Conservation (phyloP, 1,284 basidiomycete species). For the Polyporus tsugae region DNA sequence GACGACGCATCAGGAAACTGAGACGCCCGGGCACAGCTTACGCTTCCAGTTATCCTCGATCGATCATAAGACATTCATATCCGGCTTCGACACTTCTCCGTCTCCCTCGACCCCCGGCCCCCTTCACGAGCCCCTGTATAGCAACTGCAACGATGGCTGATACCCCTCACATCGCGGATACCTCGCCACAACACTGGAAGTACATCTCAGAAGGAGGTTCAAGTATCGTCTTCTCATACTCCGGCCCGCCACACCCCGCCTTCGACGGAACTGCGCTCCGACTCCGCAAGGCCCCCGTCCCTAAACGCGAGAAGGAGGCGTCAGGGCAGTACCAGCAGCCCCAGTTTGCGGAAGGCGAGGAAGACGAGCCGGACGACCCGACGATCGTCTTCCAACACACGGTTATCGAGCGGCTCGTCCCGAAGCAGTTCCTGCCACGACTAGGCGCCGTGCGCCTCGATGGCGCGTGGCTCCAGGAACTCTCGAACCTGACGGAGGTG, state of each 20-base stretch:
- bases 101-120: not conserved
- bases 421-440: constrained; percentile 62
- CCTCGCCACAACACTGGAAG: constrained; percentile 70
- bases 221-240: constrained; percentile 86
- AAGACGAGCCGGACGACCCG: constrained; percentile 62
- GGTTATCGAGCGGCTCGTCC: constrained; percentile 69
- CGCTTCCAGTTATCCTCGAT: constrained; percentile 15
- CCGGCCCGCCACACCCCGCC: constrained; percentile 53
- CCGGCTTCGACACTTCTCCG: not conserved
- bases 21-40: constrained; percentile 20
- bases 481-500: constrained; percentile 56
- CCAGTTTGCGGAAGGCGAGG: constrained; percentile 14
- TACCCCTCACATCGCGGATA: constrained; percentile 43
- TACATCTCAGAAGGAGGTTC: constrained; percentile 93
- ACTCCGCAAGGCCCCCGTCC: constrained; percentile 62
- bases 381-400: constrained; percentile 68
- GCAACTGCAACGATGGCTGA: not conserved
- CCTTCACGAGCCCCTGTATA: not conserved
- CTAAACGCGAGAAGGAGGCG: constrained; percentile 15
- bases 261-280: constrained; percentile 78
- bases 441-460: constrained; percentile 63
- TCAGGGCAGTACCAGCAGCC: constrained; percentile 17
- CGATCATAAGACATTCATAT: constrained; percentile 10
- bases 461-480: constrained; percentile 64
- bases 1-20: not conserved